Base-by-base conservation (phyloP, 2,329 filamentous ascomycete genomes). In the Colletotrichum sp. region DNA sequence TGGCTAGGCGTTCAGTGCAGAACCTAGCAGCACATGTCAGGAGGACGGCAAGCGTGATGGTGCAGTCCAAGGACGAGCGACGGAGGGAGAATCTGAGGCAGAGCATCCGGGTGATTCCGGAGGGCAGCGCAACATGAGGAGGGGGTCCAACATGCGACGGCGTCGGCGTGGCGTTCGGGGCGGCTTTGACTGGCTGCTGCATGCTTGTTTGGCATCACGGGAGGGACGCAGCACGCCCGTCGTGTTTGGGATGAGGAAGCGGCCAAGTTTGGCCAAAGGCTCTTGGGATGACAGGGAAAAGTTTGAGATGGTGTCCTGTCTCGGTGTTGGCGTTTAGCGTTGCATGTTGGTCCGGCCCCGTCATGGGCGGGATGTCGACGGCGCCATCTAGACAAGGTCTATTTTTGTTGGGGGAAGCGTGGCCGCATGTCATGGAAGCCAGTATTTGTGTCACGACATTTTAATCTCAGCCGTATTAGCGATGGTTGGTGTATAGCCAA, bases 81-180 rank as follows among this genome's bases (percentile, higher is more conserved):
- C 78, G 82, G 72, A 78, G 82, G 27, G 80, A 81, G 38, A 80
- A 81, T 29, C 74, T 86, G 61, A 82, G 82, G 76, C 81, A 80
- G 54, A 81, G 81, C 27, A 85, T 86, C 66, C 80, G 79, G 66
- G 78, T 83, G 69, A 76, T 85, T 36, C 78, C 70, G 71, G 69
- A 75, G 66, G 69, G 77, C 76, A 74, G 73, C 73, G 64, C 16
- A 66, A 51, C 38, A 54, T 51, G 7, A 24, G 16, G 54, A 38
- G 47, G 21, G n/a, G 2, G 34, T 24, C 13, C 27, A 54, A 24
- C 38, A 57, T 34, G 29, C 27, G 36, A 70, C 66, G 70, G 24
- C 58, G 43, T 57, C 66, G 59, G 47, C 24, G 51, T 62, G 33
- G 64, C 69, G 65, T 54, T 29, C 21, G 67, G 51, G 58, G 61